Evolutionary conservation across 805 yeast species (phyloP).

Genomic region (Starmerella bombi): DNA sequence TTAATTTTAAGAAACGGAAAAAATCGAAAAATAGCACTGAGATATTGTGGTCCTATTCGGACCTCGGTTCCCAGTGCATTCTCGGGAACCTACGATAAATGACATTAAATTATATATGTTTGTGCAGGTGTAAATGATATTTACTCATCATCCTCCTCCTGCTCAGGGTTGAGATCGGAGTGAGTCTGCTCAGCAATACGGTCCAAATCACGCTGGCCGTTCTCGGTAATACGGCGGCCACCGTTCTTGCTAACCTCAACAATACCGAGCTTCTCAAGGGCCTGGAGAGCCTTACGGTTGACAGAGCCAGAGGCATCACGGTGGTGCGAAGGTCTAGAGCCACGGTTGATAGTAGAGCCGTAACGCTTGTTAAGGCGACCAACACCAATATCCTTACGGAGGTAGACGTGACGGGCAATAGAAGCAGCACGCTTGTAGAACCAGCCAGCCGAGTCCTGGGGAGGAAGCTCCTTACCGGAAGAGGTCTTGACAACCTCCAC

Average conservation of each 20-base stretch:
- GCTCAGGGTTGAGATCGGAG: constrained; percentile 61
- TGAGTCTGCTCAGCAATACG: constrained; percentile 99
- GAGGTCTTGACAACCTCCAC: constrained; percentile 99
- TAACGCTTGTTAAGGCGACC: constrained; percentile 97
- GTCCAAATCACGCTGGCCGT: constrained; percentile 99
- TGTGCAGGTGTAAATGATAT: constrained; percentile 4
- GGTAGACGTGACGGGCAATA: constrained; percentile 99
- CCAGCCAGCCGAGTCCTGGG: constrained; percentile 99
- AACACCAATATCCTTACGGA: constrained; percentile 98
- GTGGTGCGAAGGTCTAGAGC: constrained; percentile 97
- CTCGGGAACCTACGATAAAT: constrained; percentile 19
- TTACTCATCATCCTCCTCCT: constrained; percentile 25
- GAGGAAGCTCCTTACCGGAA: constrained; percentile 97
- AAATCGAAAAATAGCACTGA: not conserved
- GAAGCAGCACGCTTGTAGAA: constrained; percentile 99
- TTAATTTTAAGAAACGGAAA: not conserved
- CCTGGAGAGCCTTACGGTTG: constrained; percentile 96
- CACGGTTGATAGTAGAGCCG: constrained; percentile 99
- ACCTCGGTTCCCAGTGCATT: constrained; percentile 22
- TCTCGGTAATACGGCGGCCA: constrained; percentile 98
- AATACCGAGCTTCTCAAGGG: constrained; percentile 96
- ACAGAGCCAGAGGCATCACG: constrained; percentile 97
- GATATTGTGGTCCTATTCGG: constrained; percentile 11
- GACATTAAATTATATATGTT: constrained; percentile 8
- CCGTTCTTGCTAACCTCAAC: constrained; percentile 93